Evolutionary conservation across 371 early-diverging fungal genomes (phyloP).

Genomic region (Haplosporangium sp.): DNA sequence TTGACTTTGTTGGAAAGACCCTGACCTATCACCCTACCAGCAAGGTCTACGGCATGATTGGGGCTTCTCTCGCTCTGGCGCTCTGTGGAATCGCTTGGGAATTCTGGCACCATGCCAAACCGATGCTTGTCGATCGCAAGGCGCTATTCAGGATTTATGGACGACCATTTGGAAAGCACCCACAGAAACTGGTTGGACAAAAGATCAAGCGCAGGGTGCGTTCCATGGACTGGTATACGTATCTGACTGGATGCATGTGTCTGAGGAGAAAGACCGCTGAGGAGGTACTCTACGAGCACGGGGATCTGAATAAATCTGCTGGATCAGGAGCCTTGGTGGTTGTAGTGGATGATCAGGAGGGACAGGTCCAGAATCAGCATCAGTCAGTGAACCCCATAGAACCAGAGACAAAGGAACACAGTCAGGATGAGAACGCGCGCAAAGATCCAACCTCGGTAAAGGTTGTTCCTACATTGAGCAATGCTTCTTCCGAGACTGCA

Average conservation of each 20-base stretch:
- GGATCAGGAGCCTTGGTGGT: background rate
- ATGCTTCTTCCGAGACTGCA: constrained; percentile 1
- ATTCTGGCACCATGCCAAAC: constrained; percentile 35
- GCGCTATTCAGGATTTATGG: constrained; percentile 46
- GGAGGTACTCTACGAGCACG: constrained; percentile 18
- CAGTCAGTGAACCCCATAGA: too few relatives aligned
- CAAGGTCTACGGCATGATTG: constrained; percentile 36
- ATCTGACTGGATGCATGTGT: constrained; percentile 30
- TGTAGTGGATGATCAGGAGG: background rate
- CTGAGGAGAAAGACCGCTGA: constrained; percentile 25
- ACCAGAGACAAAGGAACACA: too few relatives aligned
- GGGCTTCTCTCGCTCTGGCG: constrained; percentile 25
- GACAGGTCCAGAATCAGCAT: background rate
- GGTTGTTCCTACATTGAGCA: background rate
- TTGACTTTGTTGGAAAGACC: constrained; percentile 24
- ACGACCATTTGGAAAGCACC: constrained; percentile 47
- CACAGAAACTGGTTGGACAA: constrained; percentile 20
- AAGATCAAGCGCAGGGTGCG: constrained; percentile 5
- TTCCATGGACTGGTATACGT: constrained; percentile 17
- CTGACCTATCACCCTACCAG: constrained; percentile 27
- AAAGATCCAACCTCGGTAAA: background rate
- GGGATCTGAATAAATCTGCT: background rate
- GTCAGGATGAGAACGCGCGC: background rate
- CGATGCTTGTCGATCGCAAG: constrained; percentile 25
- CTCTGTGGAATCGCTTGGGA: constrained; percentile 35